Conservation (phyloP, 306 rosid species). For the Luffa acutangula region DNA sequence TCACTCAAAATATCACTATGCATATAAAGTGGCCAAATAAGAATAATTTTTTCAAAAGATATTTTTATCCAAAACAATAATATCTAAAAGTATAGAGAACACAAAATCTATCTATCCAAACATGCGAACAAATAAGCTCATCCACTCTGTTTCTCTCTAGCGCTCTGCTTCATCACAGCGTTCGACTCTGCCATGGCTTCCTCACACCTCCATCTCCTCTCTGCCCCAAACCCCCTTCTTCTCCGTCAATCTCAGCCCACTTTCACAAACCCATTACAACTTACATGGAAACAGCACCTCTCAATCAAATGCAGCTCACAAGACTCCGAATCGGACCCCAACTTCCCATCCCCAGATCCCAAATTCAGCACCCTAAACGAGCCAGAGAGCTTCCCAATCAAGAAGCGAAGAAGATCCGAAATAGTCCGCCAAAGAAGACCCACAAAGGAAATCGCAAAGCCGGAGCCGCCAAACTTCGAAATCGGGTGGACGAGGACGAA, state of each 20-base stretch:
- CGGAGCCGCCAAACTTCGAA: conserved; percentile 74
- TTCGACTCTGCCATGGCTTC: conserved; percentile 49
- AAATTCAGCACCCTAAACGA: conserved; percentile 36
- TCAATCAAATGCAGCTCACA: conserved; percentile 30
- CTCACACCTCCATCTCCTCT: conserved; percentile 26
- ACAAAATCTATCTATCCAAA: background rate
- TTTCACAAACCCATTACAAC: conserved; percentile 17
- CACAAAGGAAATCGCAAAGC: conserved; percentile 18
- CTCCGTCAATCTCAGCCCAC: conserved; percentile 9
- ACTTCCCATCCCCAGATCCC: conserved; percentile 40
- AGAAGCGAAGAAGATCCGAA: conserved; percentile 70
- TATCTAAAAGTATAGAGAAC: too few relatives aligned
- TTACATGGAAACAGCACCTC: conserved; percentile 20
- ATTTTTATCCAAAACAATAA: too few relatives aligned
- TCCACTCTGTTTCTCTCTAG: conserved; percentile 16
- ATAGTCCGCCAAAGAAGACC: conserved; percentile 40
- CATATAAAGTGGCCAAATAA: too few relatives aligned
- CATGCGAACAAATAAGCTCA: conserved; percentile 20
- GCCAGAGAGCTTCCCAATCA: conserved; percentile 62
- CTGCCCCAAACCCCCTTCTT: conserved; percentile 15
- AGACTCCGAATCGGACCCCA: conserved; percentile 22
- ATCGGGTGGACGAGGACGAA: conserved; percentile 94
- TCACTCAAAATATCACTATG: too few relatives aligned
- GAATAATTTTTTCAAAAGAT: too few relatives aligned
- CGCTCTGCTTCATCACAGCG: background rate